These are phyloP conservation scores for Monosporozyma aerobia DNA, from an alignment of 805 yeast species.

Conservation along the genomic window DNA sequence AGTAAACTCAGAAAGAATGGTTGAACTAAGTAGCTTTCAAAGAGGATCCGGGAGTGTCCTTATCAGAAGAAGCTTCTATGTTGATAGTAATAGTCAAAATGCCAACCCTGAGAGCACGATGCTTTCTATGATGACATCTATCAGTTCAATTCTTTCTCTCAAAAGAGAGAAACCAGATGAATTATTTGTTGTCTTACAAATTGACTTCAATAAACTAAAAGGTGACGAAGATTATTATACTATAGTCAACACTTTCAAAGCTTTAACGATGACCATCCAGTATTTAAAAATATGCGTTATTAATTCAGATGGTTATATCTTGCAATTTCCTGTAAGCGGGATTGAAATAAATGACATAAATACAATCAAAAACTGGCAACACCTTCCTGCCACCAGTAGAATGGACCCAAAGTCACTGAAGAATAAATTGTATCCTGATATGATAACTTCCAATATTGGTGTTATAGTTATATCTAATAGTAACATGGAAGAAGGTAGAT, in stretches of 20 bases:
- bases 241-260: conserved; percentile 20
- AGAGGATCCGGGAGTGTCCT: conserved; percentile 14
- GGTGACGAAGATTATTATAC: conserved; percentile 4
- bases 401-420: conserved; percentile 17
- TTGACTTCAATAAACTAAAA: conserved; percentile 15
- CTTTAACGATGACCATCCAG: conserved; percentile 14
- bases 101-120: conserved; percentile 8
- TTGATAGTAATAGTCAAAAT: conserved; percentile 3
- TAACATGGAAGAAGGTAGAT: conserved; percentile 17
- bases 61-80: conserved; percentile 15
- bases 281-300: conserved; percentile 15
- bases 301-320: conserved; percentile 13
- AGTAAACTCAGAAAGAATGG: conserved; percentile 11
- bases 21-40: conserved; percentile 14
- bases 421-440: conserved; percentile 6
- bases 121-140: conserved; percentile 17
- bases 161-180: conserved; percentile 22
- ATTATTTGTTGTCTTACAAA: conserved; percentile 22
- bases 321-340: conserved; percentile 4
- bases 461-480: conserved; percentile 21
- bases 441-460: conserved; percentile 9
- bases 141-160: conserved; percentile 24
- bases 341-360: neutral
- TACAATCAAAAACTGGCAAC: neutral
- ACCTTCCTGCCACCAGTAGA: neutral